A percentile compares a stretch with the other conserved stretches of the same genome.
These are phyloP conservation scores for Cystobasidiaceae sp. DNA, from an alignment of 1,284 basidiomycete genomes.

Conservation along the genomic window DNA sequence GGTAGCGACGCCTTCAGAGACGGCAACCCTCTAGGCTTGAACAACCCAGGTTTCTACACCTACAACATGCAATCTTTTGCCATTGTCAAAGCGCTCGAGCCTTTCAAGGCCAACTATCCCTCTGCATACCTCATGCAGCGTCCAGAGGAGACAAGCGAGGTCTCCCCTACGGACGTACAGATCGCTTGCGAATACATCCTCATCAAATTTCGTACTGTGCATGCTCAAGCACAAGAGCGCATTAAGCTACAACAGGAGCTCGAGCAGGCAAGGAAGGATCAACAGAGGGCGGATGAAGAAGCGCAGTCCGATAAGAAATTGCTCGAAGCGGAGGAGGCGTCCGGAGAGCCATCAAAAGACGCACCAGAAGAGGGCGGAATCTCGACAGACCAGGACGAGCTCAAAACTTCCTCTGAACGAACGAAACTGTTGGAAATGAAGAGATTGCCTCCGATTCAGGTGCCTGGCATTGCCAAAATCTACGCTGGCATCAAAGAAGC, in stretches of 20 bases:
- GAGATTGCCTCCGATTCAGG: neutral
- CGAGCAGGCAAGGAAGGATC: neutral
- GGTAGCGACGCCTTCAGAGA: neutral
- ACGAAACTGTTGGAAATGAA: neutral
- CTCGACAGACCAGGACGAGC: neutral
- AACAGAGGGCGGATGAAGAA: neutral
- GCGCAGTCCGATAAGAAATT: slow-evolving; percentile 5
- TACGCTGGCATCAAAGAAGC: slow-evolving; percentile 12
- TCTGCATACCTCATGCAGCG: slow-evolving; percentile 15
- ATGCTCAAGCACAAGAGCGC: slow-evolving; percentile 10
- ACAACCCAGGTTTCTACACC: slow-evolving; percentile 1
- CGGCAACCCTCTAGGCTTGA: no score
- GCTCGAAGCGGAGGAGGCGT: neutral
- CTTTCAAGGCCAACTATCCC: slow-evolving; percentile 1
- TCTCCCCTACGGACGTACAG: slow-evolving; percentile 7
- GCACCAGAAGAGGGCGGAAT: neutral
- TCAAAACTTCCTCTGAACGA: neutral
- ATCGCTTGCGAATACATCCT: slow-evolving; percentile 21
- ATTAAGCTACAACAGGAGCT: neutral
- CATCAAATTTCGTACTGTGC: neutral
- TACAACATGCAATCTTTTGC: slow-evolving; percentile 10
- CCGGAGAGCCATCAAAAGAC: no score
- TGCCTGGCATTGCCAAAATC: slow-evolving; percentile 26
- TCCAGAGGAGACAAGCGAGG: slow-evolving; percentile 1
- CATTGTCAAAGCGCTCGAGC: slow-evolving; percentile 5